A percentile compares a stretch with the other conserved stretches of the same genome.
Conservation (phyloP, 495 filamentous ascomycete species). For the Saxispiralis lemnorum region DNA sequence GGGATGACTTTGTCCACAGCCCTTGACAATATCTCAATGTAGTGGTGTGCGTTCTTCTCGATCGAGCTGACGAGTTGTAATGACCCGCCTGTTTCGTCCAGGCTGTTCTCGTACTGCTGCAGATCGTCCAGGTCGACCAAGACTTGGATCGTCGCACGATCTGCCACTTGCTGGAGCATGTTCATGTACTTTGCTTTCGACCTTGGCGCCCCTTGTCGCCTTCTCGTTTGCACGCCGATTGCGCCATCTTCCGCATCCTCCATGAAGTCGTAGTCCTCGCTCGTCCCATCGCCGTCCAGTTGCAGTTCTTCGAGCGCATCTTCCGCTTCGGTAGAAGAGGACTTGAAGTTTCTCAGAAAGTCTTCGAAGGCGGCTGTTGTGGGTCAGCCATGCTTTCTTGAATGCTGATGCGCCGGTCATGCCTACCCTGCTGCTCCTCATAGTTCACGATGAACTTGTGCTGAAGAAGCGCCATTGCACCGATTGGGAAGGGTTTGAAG, state of each 20-base stretch:
- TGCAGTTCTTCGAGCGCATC: conserved; percentile 67
- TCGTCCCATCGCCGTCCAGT: conserved; percentile 73
- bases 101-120: conserved; percentile 51
- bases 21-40: conserved; percentile 75
- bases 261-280: conserved; percentile 91
- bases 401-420: neutral
- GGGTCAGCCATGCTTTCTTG: conserved; percentile 7
- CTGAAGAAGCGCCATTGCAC: conserved; percentile 61
- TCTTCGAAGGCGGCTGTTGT: conserved; percentile 59
- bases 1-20: conserved; percentile 83
- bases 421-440: conserved; percentile 57
- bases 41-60: conserved; percentile 80
- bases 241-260: conserved; percentile 56
- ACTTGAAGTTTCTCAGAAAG: conserved; percentile 80
- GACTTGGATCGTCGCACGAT: conserved; percentile 55
- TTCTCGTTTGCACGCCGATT: conserved; percentile 24
- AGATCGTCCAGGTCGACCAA: conserved; percentile 75
- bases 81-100: conserved; percentile 36
- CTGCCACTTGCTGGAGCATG: conserved; percentile 70
- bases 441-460: conserved; percentile 68
- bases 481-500: neutral
- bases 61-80: conserved; percentile 70
- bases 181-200: conserved; percentile 78
- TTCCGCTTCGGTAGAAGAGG: conserved; percentile 52
- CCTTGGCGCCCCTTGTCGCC: conserved; percentile 31